Base-by-base conservation (phyloP, 331 rosid genomes). In the Quercus lobata region DNA sequence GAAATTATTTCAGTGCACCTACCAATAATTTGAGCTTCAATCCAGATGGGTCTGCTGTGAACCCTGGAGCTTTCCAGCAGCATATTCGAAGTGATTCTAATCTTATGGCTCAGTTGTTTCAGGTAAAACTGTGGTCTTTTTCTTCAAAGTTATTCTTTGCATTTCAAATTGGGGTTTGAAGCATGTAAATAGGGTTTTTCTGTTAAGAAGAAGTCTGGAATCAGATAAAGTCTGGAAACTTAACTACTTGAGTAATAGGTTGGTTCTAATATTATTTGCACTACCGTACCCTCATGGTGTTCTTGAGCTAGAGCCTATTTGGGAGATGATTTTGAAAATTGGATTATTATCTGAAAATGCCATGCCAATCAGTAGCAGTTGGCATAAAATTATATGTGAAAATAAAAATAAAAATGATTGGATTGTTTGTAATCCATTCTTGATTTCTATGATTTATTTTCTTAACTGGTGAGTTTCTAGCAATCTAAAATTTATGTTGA, bases 11-110 rank as follows among this genome's bases (percentile, higher is more conserved):
- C 92, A 91, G 97, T 87, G 94, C 92, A 81, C 25, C 97, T 66
- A 60, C 92, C 77, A 87, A 83, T 87, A 89, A 80, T 56, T 71
- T 96, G 88, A 80, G 97, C 76, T 76, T 93, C 77, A 93, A 89
- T 83, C 84, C 90, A 71, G 98, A 96, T 81, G 99, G 99, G 41
- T 96, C 99, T 82, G 99, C 97, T 69, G 89, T 76, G 60, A 89
- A 93, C 84, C 99, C 99, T 71, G 89, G 84, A 78, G 94, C 97
- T 83, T 88, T 93, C 84, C 99, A 96, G 89, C 92, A 90, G 90
- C 96, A 90, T 66, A 78, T 96, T 75, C 86, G 90, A 81, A 85
- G 79, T 44, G 96, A 91, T 84, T 82, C 98, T 70, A 92, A 90
- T 81, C 49, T 85, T 87, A 88, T 90, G 79, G 90, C 88, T 29